Evolutionary conservation across 169 alveolate genomes (phyloP), one percentile per base, ranked within the genome.

Genomic region (Hepatocystis sp.): DNA sequence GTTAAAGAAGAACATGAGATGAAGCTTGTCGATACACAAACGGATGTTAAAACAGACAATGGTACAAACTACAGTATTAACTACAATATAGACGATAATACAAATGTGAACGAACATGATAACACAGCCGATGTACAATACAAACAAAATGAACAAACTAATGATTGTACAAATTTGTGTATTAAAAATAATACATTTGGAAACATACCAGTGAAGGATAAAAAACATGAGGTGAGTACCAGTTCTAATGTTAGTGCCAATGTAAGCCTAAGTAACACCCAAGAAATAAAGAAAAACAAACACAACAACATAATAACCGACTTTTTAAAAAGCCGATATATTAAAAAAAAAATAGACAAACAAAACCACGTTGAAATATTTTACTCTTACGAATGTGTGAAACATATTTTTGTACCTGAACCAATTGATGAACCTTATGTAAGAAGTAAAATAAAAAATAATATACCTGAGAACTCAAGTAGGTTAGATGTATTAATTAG

Each of bases 391-490:
- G 84, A 78, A 42, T 96, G 98, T 81, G 55, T 88, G 25, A 92
- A 94, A 19, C 98, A 96, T 67, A 90, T 96, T 52, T 93, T 96
- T 10, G 94, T 95, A 1, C 98, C 97, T 1, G 98, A 96, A 55
- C 98, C 98, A 8, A 91, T 95, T 46, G 98, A 96, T 66, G 67
- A 92, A 28, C 98, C 98, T 1, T 66, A 93, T 40, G 63, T 93
- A 65, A 90, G 97, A 19, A 88, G 92, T 39, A 91, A 91, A 71
- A 86, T 96, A 39, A 93, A 91, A 61, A 92, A 71, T 67, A 86
- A 93, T 28, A 93, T 91, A 56, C 98, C 97, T 7, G 98, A 96
- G 71, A 96, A 96, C 66, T 97, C 98, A 4, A 96, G 96, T 30
- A 90, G 98, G 44, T 86, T 96, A 56, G 98, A 96, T 86, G 98